Evolutionary conservation across 192 early-diverging fungal genomes (phyloP), one percentile per base, ranked within the genome.

Genomic region (Backusella sp.): DNA sequence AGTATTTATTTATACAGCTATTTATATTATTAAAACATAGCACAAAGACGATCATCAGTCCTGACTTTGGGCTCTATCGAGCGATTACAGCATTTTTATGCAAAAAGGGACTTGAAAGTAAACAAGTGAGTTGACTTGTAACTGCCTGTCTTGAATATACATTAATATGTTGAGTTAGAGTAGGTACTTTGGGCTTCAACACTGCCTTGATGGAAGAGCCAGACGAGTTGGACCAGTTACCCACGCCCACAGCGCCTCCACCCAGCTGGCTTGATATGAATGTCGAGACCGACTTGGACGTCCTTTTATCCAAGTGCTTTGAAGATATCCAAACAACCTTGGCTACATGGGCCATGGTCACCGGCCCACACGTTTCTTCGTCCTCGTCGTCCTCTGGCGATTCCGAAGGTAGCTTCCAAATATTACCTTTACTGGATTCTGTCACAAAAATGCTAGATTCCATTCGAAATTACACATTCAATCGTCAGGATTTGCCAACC

Each of bases 51-150:
- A 76, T 84, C 86, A 2, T 86, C 83, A 8, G 83, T 90, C n/a
- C 59, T 83, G 34, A 86, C 88, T 14, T 44, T 90, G 11, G 87
- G 88, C 42, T 85, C 83, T 56, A 90, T 90, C 44, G 85, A 84
- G 26, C 85, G 84, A 14, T 78, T 90, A 36, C 88, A 90, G 79
- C 81, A 85, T 30, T 88, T 86, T 78, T 87, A 88, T 75, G 87
- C 85, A 35, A 87, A 85, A 37, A 84, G 83, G 52, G 87, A 86
- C 15, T 65, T 80, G n/a, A 75, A 84, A 26, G 52, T 80, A 32
- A 84, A 88, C 77, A 85, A 85, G 86, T 85, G 78, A 85, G 79
- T 46, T 30, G 8, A 73, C 4, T 71, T 19, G 9, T 35, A 28
- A 0, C 21, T 59, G 19, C 2, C 21, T 5, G 14, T 44, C 4